Evolutionary conservation across 2,329 filamentous ascomycete species (phyloP).

Genomic region (Pseudofabraea citricarpa): DNA sequence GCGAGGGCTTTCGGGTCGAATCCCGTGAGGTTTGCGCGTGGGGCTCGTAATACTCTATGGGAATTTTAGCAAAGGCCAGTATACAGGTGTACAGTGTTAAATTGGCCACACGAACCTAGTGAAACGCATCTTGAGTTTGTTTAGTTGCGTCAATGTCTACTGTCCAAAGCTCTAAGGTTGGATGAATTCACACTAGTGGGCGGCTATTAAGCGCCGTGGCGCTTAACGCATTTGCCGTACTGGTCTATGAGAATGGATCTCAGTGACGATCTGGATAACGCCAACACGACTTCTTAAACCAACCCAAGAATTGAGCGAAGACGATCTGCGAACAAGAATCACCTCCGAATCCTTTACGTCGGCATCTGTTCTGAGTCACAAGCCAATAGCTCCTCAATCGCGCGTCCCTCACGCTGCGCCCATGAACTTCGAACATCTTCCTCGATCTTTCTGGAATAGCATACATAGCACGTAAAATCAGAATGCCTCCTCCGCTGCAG

Average conservation of each 20-base stretch:
- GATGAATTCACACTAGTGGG: not conserved
- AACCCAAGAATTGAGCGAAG: too few species aligned
- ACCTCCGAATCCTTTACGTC: too few species aligned
- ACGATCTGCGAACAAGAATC: too few species aligned
- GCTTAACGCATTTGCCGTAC: not conserved
- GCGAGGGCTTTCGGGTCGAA: conserved; percentile 84
- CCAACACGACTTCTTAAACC: conserved; percentile 1
- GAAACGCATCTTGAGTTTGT: conserved; percentile 23
- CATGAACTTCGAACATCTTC: conserved; percentile 27
- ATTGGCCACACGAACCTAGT: conserved; percentile 23
- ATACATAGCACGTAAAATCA: conserved; percentile 24
- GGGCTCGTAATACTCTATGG: conserved; percentile 28
- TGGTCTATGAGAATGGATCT: not conserved
- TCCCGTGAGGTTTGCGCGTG: conserved; percentile 73
- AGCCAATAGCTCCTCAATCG: conserved; percentile 1
- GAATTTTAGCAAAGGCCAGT: too few species aligned
- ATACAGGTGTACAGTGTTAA: too few species aligned
- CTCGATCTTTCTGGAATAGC: conserved; percentile 24
- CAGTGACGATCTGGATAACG: not conserved
- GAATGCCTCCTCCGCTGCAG: conserved; percentile 30
- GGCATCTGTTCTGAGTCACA: too few species aligned
- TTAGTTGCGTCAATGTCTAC: conserved; percentile 10
- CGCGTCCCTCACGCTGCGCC: conserved; percentile 22
- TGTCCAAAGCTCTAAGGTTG: conserved; percentile 1
- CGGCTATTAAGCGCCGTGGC: not conserved